Conservation (phyloP, 202 grass and related monocot species). For the Miscanthus sacchariflorus region DNA sequence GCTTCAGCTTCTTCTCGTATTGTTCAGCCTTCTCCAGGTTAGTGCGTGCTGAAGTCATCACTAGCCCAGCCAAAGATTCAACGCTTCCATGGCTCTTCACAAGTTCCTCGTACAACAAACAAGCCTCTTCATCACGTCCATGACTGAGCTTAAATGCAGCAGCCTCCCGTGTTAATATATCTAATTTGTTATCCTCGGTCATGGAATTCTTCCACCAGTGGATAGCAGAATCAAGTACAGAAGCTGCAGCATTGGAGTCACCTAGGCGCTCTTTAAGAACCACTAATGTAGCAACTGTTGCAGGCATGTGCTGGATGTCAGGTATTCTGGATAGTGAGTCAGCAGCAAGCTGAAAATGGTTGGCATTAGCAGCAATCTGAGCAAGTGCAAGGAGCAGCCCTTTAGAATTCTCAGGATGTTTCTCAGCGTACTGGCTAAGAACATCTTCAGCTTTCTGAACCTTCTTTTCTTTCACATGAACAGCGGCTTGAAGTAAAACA, state of each 20-base stretch:
- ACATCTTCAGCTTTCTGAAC: constrained; percentile 88
- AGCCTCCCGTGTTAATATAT: constrained; percentile 73
- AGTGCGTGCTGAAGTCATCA: constrained; percentile 74
- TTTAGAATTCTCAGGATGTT: constrained; percentile 70
- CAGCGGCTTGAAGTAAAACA: constrained; percentile 85
- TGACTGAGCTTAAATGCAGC: constrained; percentile 88
- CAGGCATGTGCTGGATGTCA: constrained; percentile 93
- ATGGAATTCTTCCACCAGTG: constrained; percentile 93
- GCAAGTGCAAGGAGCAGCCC: constrained; percentile 71
- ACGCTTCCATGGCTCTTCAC: constrained; percentile 75
- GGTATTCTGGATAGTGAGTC: constrained; percentile 76
- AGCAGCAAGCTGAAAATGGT: constrained; percentile 82
- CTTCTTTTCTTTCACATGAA: constrained; percentile 91
- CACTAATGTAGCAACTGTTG: constrained; percentile 82
- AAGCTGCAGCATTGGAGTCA: constrained; percentile 57
- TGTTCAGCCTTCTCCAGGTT: constrained; percentile 89
- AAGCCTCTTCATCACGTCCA: constrained; percentile 81
- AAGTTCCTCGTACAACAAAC: constrained; percentile 82
- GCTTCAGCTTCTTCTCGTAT: constrained; percentile 90
- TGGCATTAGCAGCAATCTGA: constrained; percentile 74
- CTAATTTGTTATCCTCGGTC: constrained; percentile 79
- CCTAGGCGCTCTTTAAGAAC: constrained; percentile 75
- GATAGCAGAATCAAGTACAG: constrained; percentile 84
- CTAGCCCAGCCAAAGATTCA: constrained; percentile 82
- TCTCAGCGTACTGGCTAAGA: constrained; percentile 70